Base-by-base conservation (phyloP, 768 basidiomycete genomes). In the Tricholoma hemisulphureum region DNA sequence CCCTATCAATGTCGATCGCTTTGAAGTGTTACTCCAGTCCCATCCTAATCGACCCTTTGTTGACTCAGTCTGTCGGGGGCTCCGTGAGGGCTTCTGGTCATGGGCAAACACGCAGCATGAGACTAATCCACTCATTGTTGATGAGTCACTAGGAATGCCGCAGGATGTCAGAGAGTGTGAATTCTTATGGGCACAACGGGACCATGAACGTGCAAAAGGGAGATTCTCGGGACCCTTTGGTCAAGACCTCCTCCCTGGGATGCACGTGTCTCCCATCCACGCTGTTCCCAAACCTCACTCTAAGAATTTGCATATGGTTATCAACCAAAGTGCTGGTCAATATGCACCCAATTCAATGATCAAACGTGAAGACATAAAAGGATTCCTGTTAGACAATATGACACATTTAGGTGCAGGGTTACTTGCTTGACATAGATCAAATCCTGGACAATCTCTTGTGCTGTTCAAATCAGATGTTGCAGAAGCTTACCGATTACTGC, bases 21-120 rank as follows among this genome's bases (percentile, higher is more conserved):
- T 77, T 14, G 53, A 74, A 31, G 0, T 7, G 0, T 57, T 73
- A 0, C 59, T 78, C 0, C 1, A 0, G 0, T 0, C 14, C 0
- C 79, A 80, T 56, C 77, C 77, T 0, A 80, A 79, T 31, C 67
- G 55, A 0, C 45, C 62, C 0, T 69, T 78, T 13, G 74, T 79
- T 0, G 4, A 46, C 0, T 78, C 73, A 0, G 71, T 78, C 0
- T 60, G 62, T 8, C 5, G 23, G 0, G 67, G 72, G 0, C 57
- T 80, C 0, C 49, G 62, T 0, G 55, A 74, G 0, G 78, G 78
- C 1, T 79, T 80, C 54, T 80, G 76, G 77, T 77, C 77, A 10
- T n/a, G n/a, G n/a, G n/a, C n/a, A n/a, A n/a, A n/a, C n/a, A n/a
- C n/a, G n/a, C n/a, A n/a, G n/a, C 43, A 45, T 2, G 66, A 66